Evolutionary conservation across 2,329 filamentous ascomycete genomes (phyloP).

Genomic region (Grosmannia huntii): DNA sequence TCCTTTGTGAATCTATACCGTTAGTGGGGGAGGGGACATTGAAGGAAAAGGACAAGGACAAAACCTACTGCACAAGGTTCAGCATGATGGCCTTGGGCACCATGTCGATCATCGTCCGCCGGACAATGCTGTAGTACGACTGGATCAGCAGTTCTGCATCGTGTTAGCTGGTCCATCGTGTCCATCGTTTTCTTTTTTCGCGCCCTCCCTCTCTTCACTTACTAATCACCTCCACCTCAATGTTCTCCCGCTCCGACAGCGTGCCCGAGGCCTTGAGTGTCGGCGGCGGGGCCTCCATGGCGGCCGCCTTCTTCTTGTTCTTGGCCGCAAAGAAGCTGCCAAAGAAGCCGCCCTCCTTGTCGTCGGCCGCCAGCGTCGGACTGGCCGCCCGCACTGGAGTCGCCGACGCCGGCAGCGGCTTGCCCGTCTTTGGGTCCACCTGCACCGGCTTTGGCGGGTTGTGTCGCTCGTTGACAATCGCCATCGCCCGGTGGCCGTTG

Average conservation of each 20-base stretch:
- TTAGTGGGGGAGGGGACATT: background rate
- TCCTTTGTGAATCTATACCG: constrained; percentile 72
- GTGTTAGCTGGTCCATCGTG: background rate
- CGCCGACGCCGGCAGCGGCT: constrained; percentile 57
- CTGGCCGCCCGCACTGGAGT: constrained; percentile 62
- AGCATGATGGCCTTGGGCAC: constrained; percentile 99
- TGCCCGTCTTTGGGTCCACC: constrained; percentile 97
- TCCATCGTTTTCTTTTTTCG: background rate
- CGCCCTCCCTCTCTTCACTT: constrained; percentile 16
- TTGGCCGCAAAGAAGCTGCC: constrained; percentile 97
- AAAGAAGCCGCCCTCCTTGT: constrained; percentile 71
- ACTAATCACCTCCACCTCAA: constrained; percentile 98
- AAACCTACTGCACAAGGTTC: constrained; percentile 69
- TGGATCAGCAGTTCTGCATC: constrained; percentile 74
- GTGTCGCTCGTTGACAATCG: constrained; percentile 90
- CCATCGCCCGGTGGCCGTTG: constrained; percentile 94
- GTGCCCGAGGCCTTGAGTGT: constrained; percentile 90
- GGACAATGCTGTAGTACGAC: constrained; percentile 97
- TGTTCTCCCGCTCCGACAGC: constrained; percentile 82
- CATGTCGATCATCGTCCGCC: constrained; percentile 99
- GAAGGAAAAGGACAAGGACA: background rate
- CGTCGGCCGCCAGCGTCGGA: constrained; percentile 49
- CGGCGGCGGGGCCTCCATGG: constrained; percentile 91
- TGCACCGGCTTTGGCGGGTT: constrained; percentile 73
- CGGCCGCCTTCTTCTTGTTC: constrained; percentile 99